Evolutionary conservation across 305 asterid genomes (phyloP), one percentile per base, ranked within the genome.

Genomic region (Fraxinus dipetala): DNA sequence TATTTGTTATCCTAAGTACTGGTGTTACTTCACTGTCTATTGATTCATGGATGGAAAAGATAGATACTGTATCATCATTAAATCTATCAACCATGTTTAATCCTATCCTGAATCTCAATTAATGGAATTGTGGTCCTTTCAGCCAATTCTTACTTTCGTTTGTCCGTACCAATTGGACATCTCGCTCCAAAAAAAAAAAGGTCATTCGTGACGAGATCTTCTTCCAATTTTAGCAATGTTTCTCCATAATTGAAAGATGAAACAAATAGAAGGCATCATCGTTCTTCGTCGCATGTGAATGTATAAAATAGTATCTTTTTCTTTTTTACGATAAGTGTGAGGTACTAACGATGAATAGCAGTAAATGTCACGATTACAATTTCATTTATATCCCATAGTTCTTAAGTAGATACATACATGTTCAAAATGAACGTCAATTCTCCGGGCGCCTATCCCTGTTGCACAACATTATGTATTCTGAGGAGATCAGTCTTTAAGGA

Each of bases 131-230:
- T 82, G 84, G 83, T 78, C 87, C 85, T 59, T 77, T 48, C 43
- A 0, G 6, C 26, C 24, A 24, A 1, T 38, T 38, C 67, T 77
- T 77, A 9, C 36, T 56, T 54, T 54, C 38, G 8, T 20, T 22
- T 13, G 5, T 82, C 84, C 85, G 88, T 84, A 85, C 90, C 76
- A 78, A 83, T 87, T 83, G 86, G 84, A 85, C 86, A 87, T 40
- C 48, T n/a, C 59, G 59, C 18, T 48, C 4, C 6, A 0, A 48
- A 13, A 48, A 14, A 14, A 3, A 45, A 45, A 45, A 10, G 4
- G 54, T 10, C 54, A 2, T 43, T 43, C 54, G n/a, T 11, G 48
- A 9, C 14, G 14, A 38, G 48, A 38, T 38, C 48, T 38, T 38
- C 54, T 43, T 43, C 2, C 51, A 43, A 43, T 43, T 43, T 43